Conservation (phyloP, 2,329 filamentous ascomycete genomes). For the Ascochyta lentis region DNA sequence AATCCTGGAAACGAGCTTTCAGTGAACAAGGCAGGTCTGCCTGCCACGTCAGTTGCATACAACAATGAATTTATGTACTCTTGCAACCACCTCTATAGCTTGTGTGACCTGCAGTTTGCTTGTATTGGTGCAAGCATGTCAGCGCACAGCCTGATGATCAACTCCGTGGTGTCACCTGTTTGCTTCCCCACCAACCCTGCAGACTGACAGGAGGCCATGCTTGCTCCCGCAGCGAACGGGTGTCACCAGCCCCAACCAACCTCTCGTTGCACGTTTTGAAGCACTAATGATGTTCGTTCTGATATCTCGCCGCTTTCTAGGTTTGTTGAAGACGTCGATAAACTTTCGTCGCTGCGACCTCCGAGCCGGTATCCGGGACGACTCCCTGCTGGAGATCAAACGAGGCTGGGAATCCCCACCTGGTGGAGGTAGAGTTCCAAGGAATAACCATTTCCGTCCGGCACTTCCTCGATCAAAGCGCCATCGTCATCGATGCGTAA, state of each 20-base stretch:
- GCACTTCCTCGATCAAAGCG: slow-evolving; percentile 13
- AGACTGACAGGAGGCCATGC: slow-evolving; percentile 4
- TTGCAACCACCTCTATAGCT: slow-evolving; percentile 1
- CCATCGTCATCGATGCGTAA: slow-evolving; percentile 18
- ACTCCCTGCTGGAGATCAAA: slow-evolving; percentile 16
- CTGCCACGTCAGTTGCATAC: slow-evolving; percentile 2
- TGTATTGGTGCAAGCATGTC: slow-evolving; percentile 1
- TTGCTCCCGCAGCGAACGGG: not conserved
- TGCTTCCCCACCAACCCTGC: slow-evolving; percentile 1
- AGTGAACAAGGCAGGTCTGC: slow-evolving; percentile 32
- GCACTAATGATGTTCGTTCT: not conserved
- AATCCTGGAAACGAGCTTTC: slow-evolving; percentile 53
- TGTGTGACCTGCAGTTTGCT: not conserved
- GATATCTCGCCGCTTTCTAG: not conserved
- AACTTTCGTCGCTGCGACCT: not conserved
- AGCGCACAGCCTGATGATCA: slow-evolving; percentile 5
- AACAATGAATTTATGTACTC: not conserved
- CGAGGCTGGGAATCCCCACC: slow-evolving; percentile 14
- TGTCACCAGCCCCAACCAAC: slow-evolving; percentile 5
- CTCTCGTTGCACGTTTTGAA: not conserved
- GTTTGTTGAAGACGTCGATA: slow-evolving; percentile 1
- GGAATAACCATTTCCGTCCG: slow-evolving; percentile 1
- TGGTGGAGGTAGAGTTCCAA: slow-evolving; percentile 4
- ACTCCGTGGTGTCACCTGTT: slow-evolving; percentile 6
- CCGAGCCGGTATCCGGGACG: slow-evolving; percentile 10